These are phyloP conservation scores for Pythium pyrilobum DNA, from an alignment of 352 stramenopile species.

Conservation along the genomic window DNA sequence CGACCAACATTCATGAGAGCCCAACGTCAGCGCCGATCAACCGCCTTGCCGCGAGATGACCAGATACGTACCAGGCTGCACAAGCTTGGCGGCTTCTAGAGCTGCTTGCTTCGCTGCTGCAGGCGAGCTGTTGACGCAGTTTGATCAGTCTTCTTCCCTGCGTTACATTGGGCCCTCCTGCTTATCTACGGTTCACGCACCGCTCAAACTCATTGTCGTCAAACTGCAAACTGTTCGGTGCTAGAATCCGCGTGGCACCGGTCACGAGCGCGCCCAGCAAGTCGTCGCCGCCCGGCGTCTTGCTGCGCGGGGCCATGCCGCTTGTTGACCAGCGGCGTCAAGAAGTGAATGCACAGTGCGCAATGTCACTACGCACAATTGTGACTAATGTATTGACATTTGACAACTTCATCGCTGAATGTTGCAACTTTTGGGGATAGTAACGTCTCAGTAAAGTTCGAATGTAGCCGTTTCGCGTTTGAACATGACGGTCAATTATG, in stretches of 20 bases:
- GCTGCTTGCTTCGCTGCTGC: constrained; percentile 54
- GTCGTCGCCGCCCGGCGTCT: constrained; percentile 3
- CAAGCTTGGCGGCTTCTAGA: constrained; percentile 47
- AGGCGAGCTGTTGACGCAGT: constrained; percentile 35
- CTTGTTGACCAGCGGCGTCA: not conserved
- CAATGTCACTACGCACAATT: not conserved
- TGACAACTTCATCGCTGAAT: not conserved
- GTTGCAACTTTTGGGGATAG: not conserved
- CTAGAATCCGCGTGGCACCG: constrained; percentile 43
- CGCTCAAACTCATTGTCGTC: constrained; percentile 71
- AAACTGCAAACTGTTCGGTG: constrained; percentile 70
- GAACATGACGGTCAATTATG: not conserved
- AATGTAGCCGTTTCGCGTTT: constrained; percentile 14
- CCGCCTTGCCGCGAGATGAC: too few relatives aligned
- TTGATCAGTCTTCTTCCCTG: not conserved
- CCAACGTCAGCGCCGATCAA: too few relatives aligned
- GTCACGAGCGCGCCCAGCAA: constrained; percentile 32
- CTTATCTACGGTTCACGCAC: too few relatives aligned
- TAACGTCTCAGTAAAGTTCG: too few relatives aligned
- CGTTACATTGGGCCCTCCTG: not conserved
- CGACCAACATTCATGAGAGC: not conserved
- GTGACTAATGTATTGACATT: not conserved
- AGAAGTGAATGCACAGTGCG: not conserved
- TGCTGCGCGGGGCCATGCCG: constrained; percentile 7
- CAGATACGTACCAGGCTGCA: constrained; percentile 55